These are phyloP conservation scores for Apiospora marii DNA, from an alignment of 2,329 filamentous ascomycete species.

Conservation along the genomic window DNA sequence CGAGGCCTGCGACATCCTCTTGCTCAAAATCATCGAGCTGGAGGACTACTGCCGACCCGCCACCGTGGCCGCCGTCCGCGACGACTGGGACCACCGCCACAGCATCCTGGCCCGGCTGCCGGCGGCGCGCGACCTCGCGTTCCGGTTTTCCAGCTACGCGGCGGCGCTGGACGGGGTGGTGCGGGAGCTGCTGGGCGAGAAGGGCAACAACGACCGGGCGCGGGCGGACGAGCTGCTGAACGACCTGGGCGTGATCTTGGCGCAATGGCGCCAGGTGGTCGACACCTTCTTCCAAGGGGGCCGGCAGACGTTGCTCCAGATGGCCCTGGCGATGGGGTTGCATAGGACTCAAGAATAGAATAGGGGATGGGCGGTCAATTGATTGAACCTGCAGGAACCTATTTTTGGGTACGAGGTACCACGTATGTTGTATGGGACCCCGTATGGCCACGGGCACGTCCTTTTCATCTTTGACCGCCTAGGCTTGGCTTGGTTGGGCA, in stretches of 20 bases:
- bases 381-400: background rate
- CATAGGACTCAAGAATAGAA: background rate
- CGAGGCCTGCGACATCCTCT: background rate
- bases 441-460: background rate
- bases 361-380: conserved; percentile 6
- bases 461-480: background rate
- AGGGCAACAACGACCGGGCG: background rate
- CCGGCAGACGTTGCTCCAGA: background rate
- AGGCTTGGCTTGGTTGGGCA: background rate
- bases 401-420: background rate
- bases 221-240: background rate
- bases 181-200: background rate
- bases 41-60: background rate
- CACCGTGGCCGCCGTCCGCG: background rate
- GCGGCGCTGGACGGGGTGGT: background rate
- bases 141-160: background rate
- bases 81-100: background rate
- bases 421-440: background rate
- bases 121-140: background rate
- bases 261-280: background rate
- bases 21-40: background rate
- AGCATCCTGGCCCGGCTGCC: background rate
- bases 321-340: background rate
- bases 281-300: background rate
- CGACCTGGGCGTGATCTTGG: background rate